Conservation (phyloP, 345 rosid species). For the Ricinus communis region DNA sequence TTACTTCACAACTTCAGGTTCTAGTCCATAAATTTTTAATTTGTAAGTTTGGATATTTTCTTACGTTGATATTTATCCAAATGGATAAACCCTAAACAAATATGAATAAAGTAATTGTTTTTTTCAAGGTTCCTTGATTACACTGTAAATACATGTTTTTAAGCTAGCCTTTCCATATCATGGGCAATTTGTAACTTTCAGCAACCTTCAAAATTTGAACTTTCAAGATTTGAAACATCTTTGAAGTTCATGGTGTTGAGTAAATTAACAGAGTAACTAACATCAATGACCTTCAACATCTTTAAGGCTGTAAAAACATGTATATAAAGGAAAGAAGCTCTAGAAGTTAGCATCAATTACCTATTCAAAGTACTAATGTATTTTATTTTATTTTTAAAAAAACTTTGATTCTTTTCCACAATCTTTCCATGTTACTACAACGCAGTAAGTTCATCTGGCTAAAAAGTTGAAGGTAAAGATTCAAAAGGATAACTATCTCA, state of each 20-base stretch:
- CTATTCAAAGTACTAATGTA: neutral
- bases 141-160: no score
- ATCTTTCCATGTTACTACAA: neutral
- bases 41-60: no score
- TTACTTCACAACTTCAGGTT: no score
- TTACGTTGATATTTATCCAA: no score
- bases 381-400: neutral
- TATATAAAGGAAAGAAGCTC: no score
- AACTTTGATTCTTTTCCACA: slow-evolving; percentile 12
- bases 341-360: no score
- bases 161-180: neutral
- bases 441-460: slow-evolving; percentile 8
- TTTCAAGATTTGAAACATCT: neutral
- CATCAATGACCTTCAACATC: slow-evolving; percentile 12
- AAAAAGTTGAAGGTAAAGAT: slow-evolving; percentile 2
- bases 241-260: neutral
- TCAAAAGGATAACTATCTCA: slow-evolving; percentile 10
- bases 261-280: slow-evolving; percentile 10
- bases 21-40: no score
- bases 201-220: slow-evolving; percentile 7
- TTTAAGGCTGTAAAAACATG: slow-evolving; percentile 4
- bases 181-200: slow-evolving; percentile 9
- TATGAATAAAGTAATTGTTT: no score
- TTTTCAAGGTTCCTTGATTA: no score
- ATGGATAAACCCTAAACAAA: no score